Evolutionary conservation across 2,329 filamentous ascomycete genomes (phyloP).

Genomic region (Helicocarpus griseus): DNA sequence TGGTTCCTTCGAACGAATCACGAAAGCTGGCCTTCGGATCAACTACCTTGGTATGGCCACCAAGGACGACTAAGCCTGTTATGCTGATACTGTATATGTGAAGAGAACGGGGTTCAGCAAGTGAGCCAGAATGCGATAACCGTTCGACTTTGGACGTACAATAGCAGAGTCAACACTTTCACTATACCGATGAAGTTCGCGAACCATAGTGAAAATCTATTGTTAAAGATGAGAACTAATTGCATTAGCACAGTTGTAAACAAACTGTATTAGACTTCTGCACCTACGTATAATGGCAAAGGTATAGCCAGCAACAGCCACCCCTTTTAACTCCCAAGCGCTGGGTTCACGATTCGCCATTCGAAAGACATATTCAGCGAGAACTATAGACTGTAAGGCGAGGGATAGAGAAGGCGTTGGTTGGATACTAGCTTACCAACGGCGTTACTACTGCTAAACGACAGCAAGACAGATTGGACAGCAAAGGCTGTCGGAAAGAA

Average conservation of each 20-base stretch:
- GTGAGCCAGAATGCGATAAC: neutral
- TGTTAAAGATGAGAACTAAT: constrained; percentile 40
- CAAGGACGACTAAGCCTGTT: constrained; percentile 53
- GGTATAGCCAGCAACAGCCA: constrained; percentile 55
- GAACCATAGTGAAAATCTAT: constrained; percentile 47
- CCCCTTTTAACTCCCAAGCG: constrained; percentile 57
- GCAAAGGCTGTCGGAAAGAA: constrained; percentile 57
- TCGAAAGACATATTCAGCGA: constrained; percentile 54
- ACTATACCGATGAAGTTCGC: constrained; percentile 49
- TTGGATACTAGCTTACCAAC: constrained; percentile 42
- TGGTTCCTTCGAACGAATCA: constrained; percentile 44
- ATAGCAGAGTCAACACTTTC: constrained; percentile 54
- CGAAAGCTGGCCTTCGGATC: constrained; percentile 47
- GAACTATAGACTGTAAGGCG: constrained; percentile 30
- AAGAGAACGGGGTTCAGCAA: constrained; percentile 5
- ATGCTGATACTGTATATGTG: constrained; percentile 41
- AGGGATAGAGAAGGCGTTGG: constrained; percentile 18
- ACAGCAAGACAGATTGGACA: constrained; percentile 52
- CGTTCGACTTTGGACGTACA: constrained; percentile 29
- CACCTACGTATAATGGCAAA: constrained; percentile 46
- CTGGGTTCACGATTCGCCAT: constrained; percentile 43
- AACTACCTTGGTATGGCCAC: constrained; percentile 42
- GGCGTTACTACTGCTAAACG: constrained; percentile 57
- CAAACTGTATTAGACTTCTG: constrained; percentile 17
- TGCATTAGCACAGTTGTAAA: neutral